Conservation (phyloP, 2,329 filamentous ascomycete genomes). For the Chaetomiaceae sp. region DNA sequence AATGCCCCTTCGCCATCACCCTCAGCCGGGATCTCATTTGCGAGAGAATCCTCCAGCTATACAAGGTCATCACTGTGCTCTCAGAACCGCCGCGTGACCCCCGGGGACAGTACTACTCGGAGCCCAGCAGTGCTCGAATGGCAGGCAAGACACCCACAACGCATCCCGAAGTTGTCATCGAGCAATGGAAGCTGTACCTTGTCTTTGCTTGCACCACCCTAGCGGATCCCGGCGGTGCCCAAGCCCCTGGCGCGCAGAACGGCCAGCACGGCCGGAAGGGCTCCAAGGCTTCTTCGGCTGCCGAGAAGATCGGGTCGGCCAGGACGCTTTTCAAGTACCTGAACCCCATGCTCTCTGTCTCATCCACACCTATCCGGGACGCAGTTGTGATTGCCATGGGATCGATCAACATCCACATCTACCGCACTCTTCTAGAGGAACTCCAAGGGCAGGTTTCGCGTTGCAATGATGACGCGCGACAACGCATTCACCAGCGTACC, state of each 20-base stretch:
- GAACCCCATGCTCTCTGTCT: slow-evolving; percentile 76
- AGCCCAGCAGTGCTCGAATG: slow-evolving; percentile 48
- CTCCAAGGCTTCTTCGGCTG: slow-evolving; percentile 60
- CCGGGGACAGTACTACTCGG: slow-evolving; percentile 59
- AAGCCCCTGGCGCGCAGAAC: slow-evolving; percentile 49
- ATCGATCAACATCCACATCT: slow-evolving; percentile 91
- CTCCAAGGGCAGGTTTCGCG: slow-evolving; percentile 78
- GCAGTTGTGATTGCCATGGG: slow-evolving; percentile 89
- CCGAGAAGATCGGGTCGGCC: slow-evolving; percentile 79
- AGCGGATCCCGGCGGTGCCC: slow-evolving; percentile 67
- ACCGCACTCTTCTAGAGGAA: slow-evolving; percentile 82
- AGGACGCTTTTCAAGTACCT: slow-evolving; percentile 85
- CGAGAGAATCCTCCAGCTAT: slow-evolving; percentile 87
- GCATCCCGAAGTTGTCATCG: slow-evolving; percentile 80
- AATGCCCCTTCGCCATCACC: slow-evolving; percentile 85
- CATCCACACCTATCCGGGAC: slow-evolving; percentile 74
- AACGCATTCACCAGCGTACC: slow-evolving; percentile 78
- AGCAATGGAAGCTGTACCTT: slow-evolving; percentile 97
- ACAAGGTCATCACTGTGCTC: slow-evolving; percentile 71
- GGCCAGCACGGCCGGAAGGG: slow-evolving; percentile 75
- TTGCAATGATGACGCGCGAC: slow-evolving; percentile 83
- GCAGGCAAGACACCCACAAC: slow-evolving; percentile 56
- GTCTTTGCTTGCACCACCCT: slow-evolving; percentile 96
- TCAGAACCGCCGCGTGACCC: slow-evolving; percentile 65
- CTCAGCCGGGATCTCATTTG: slow-evolving; percentile 89